Conservation (phyloP, 495 filamentous ascomycete genomes). For the Podospora conica region DNA sequence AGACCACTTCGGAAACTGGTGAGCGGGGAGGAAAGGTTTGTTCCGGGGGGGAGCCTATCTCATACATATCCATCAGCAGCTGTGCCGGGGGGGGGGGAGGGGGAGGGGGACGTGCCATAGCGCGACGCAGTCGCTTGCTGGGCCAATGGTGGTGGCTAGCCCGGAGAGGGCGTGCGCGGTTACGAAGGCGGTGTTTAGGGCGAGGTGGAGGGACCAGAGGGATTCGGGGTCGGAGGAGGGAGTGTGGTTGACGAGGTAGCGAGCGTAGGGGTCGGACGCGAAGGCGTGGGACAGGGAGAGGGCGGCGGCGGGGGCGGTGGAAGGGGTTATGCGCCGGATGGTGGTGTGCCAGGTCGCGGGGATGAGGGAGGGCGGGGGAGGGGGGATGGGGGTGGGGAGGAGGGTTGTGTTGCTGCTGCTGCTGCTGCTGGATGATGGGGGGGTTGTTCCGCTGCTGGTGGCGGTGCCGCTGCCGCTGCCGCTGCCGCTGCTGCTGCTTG, state of each 20-base stretch:
- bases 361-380: slow-evolving; percentile 44
- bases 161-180: slow-evolving; percentile 66
- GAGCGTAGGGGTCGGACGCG: slow-evolving; percentile 62
- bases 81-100: background rate
- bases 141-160: slow-evolving; percentile 62
- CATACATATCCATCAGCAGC: background rate
- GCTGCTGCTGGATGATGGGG: slow-evolving; percentile 37
- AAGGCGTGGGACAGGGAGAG: slow-evolving; percentile 68
- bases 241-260: slow-evolving; percentile 59
- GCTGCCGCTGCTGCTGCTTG: slow-evolving; percentile 23
- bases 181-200: slow-evolving; percentile 66
- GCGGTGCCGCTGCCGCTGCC: slow-evolving; percentile 14
- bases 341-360: slow-evolving; percentile 40
- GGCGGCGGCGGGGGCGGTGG: slow-evolving; percentile 61
- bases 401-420: slow-evolving; percentile 19
- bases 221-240: slow-evolving; percentile 33
- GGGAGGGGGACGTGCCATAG: slow-evolving; percentile 55
- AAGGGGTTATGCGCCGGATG: slow-evolving; percentile 53
- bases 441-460: background rate
- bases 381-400: slow-evolving; percentile 8
- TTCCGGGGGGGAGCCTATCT: slow-evolving; percentile 67
- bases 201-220: slow-evolving; percentile 67
- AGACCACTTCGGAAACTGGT: slow-evolving; percentile 66
- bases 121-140: slow-evolving; percentile 67
- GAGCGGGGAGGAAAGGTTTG: slow-evolving; percentile 63